A percentile compares a stretch with the other conserved stretches of the same genome.
Evolutionary conservation across 1,284 basidiomycete genomes (phyloP).

Genomic region (Ceratobasidium sp.): DNA sequence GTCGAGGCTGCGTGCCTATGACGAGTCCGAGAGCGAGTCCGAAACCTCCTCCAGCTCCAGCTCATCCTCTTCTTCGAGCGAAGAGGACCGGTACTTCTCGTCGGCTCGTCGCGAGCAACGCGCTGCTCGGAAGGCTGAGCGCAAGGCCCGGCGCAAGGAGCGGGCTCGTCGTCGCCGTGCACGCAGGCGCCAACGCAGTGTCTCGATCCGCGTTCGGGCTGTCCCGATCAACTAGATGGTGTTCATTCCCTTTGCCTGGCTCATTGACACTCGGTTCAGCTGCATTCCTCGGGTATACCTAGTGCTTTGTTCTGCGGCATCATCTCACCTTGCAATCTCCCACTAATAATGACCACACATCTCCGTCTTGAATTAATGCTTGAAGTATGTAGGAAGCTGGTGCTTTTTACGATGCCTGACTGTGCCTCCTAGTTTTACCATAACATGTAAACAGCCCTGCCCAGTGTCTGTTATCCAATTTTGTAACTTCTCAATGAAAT

Average conservation of each 20-base stretch:
- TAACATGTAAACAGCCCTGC: constrained; percentile 42
- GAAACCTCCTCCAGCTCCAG: constrained; percentile 33
- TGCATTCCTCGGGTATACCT: constrained; percentile 8
- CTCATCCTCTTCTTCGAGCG: constrained; percentile 20
- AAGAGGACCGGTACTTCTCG: constrained; percentile 42
- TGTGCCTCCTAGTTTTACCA: constrained; percentile 25
- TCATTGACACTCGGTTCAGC: constrained; percentile 40
- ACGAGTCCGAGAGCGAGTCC: constrained; percentile 42
- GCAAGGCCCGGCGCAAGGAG: constrained; percentile 42
- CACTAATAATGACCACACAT: constrained; percentile 30
- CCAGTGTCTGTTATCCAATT: constrained; percentile 15
- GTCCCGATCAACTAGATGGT: constrained; percentile 42
- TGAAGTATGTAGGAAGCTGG: constrained; percentile 42
- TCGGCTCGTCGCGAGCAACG: constrained; percentile 29
- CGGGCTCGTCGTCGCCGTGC: constrained; percentile 31
- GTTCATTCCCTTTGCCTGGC: constrained; percentile 20
- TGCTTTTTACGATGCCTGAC: constrained; percentile 28
- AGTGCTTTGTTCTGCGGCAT: constrained; percentile 35
- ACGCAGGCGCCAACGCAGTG: constrained; percentile 38
- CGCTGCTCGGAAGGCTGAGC: constrained; percentile 38
- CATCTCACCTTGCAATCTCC: neutral
- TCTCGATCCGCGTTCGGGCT: constrained; percentile 39
- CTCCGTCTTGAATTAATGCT: constrained; percentile 33
- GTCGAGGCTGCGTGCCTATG: constrained; percentile 28
- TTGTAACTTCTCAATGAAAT: constrained; percentile 34